These are phyloP conservation scores for Saksenaea oblongispora DNA, from an alignment of 371 early-diverging fungal genomes.

Conservation along the genomic window DNA sequence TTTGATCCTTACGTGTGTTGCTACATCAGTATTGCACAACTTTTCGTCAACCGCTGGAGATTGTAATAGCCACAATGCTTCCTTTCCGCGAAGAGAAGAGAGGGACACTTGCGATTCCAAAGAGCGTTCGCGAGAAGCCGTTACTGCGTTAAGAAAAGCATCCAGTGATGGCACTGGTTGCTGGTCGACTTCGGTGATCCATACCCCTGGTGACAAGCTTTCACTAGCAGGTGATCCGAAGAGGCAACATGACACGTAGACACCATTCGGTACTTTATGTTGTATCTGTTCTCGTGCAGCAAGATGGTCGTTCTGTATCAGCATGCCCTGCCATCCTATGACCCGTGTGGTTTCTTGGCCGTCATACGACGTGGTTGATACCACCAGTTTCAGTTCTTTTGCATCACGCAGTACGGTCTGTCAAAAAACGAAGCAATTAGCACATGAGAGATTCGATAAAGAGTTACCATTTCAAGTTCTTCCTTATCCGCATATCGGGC, in stretches of 20 bases:
- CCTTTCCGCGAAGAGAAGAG: neutral
- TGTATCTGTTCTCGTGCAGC: constrained; percentile 80
- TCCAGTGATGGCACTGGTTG: constrained; percentile 40
- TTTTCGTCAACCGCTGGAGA: constrained; percentile 43
- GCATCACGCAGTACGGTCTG: constrained; percentile 64
- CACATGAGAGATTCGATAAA: neutral
- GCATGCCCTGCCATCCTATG: constrained; percentile 86
- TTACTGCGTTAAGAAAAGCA: constrained; percentile 44
- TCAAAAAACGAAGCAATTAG: neutral
- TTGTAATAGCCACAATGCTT: constrained; percentile 14
- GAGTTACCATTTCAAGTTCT: constrained; percentile 39
- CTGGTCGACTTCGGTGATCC: constrained; percentile 68
- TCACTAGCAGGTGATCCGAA: constrained; percentile 73
- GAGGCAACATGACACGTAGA: constrained; percentile 73
- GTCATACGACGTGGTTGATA: constrained; percentile 57
- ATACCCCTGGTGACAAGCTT: constrained; percentile 59
- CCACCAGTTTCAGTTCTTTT: constrained; percentile 38
- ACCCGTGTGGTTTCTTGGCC: constrained; percentile 63
- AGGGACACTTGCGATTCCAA: neutral
- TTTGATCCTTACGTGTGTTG: constrained; percentile 64
- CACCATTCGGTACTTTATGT: constrained; percentile 62
- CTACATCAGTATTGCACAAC: constrained; percentile 30
- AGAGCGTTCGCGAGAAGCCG: constrained; percentile 5
- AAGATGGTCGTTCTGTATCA: constrained; percentile 74
- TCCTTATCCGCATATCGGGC: constrained; percentile 30